Evolutionary conservation across 2,329 filamentous ascomycete genomes (phyloP), one percentile per base, ranked within the genome.

Genomic region (Blastomyces silverae): DNA sequence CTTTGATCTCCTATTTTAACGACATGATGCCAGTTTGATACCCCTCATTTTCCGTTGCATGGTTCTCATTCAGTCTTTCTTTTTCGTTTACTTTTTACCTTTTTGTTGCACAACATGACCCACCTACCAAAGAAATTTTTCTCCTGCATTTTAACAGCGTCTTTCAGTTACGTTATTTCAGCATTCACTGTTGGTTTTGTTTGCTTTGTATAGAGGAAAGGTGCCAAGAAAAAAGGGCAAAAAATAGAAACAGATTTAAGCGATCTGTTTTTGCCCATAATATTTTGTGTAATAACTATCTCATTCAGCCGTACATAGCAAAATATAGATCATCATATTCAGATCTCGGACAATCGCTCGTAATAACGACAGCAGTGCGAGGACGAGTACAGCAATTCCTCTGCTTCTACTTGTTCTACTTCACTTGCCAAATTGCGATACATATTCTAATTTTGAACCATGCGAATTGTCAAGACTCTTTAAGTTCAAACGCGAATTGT

Each of bases 1-100:
- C 53, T 39, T 6, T 28, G n/a, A 46, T 17, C 56, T 28, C 22
- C 34, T 37, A 22, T 42, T 42, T 59, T 44, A 59, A 42, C 11
- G 37, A 59, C 22, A 28, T 59, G 22, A 59, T 28, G 56, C 1
- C 37, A 42, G 56, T 39, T 59, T n/a, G 37, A 59, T 59, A 59
- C 56, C 56, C 56, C 56, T 42, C 13, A 13, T n/a, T 39, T 59
- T 59, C 37, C 15, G 22, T 20, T 25, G 8, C 7, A 46, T 59
- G 20, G 15, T 37, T 59, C 44, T 13, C 2, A 44, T 39, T 39
- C 22, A n/a, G 15, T 3, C 22, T 44, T 25, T 46, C 10, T 44
- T 22, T 39, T 39, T 17, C 10, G 8, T 58, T 58, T 44, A 11
- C 4, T 2, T 56, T 56, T 56, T 56, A 0, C 5, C 6, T 10